A percentile compares a stretch with the other conserved stretches of the same genome.
Conservation (phyloP, 2,329 filamentous ascomycete species). For the Neopestalotiopsis sp. region DNA sequence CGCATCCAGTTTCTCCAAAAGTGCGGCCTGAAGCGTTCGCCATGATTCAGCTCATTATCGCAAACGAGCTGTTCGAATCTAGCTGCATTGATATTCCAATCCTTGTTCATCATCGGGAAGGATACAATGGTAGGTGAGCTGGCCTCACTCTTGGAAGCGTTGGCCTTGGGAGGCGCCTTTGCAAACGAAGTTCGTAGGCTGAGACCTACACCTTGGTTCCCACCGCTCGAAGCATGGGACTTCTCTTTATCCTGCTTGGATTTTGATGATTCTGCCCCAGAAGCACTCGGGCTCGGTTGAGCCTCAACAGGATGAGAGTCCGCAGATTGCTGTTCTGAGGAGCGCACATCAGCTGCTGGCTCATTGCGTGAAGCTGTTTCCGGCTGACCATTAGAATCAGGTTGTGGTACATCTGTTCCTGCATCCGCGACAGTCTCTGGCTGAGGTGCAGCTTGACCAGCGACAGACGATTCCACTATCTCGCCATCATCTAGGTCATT, state of each 20-base stretch:
- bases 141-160: neutral
- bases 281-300: neutral
- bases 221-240: slow-evolving; percentile 24
- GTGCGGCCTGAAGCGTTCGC: neutral
- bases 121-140: neutral
- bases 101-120: slow-evolving; percentile 8
- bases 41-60: neutral
- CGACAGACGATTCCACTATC: slow-evolving; percentile 29
- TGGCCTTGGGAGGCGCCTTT: slow-evolving; percentile 13
- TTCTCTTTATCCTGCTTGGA: slow-evolving; percentile 7
- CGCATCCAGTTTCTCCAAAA: slow-evolving; percentile 11
- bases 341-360: neutral
- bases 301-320: neutral
- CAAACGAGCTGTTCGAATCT: slow-evolving; percentile 11
- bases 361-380: neutral
- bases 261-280: neutral
- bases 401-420: neutral
- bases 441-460: neutral
- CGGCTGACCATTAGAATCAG: neutral
- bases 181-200: slow-evolving; percentile 35
- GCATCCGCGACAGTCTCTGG: neutral
- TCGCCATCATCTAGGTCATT: slow-evolving; percentile 40
- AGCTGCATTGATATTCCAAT: slow-evolving; percentile 13
- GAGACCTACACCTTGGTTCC: slow-evolving; percentile 33
- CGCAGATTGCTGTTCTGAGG: neutral